Base-by-base conservation (phyloP, 345 rosid genomes). In the Carallia pectinifolia region DNA sequence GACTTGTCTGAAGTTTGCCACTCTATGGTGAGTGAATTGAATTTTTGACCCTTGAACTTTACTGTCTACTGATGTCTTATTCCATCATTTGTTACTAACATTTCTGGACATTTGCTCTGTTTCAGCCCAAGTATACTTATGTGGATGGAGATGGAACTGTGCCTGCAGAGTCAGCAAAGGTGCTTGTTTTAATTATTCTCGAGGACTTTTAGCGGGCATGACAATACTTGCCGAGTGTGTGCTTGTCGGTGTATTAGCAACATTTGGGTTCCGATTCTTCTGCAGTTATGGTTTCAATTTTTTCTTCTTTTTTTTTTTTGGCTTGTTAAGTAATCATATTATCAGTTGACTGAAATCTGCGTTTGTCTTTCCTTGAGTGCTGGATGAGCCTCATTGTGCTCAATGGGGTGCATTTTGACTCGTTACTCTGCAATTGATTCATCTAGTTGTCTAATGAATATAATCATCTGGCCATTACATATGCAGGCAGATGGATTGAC, bases 71-170 rank as follows among this genome's bases (percentile, higher is more conserved):
- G 40, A 10, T 12, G 50, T 44, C 3, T 65, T 15, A 33, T 31
- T 76, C 6, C 40, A 31, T 36, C 27, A n/a, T 60, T 16, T 8
- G 17, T 61, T 30, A 27, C 6, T 29, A 7, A 19, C 15, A 12
- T 39, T 60, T 36, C 71, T 39, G 3, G n/a, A 29, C 36, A 59
- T 37, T 44, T 50, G 68, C 2, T 60, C 66, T 66, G 61, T 80
- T 64, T 17, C 85, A 92, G 97, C 96, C 96, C 39, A 77, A 83
- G 70, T 90, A 92, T 67, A 81, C 89, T 31, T 92, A 76, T 38
- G 95, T 89, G 29, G 96, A 92, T 76, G 98, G 98, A 72, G 96
- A 92, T 81, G 98, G 96, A 75, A 92, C 98, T 4, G 98, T 92
- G 65, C 98, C 96, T 17, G 72, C 91, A 30, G 98, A 92, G 77